Base-by-base conservation (phyloP, 2,329 filamentous ascomycete species). In the Nectriaceae sp. region DNA sequence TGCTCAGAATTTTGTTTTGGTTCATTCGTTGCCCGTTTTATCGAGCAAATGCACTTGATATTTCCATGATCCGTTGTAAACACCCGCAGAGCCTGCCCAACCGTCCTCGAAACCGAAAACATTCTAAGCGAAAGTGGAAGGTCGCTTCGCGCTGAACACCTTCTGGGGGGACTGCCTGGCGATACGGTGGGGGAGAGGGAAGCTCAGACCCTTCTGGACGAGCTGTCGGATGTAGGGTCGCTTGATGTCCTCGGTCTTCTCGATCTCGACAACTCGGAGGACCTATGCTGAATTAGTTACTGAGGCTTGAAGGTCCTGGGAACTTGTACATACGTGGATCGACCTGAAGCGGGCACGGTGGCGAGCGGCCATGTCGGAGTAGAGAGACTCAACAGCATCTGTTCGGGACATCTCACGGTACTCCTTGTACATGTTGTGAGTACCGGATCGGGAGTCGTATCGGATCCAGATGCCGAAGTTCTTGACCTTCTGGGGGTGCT, bases 361-460 rank as follows among this genome's bases (percentile, higher is more conserved):
- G 76, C 94, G 90, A 76, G 95, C 93, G 67, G 94, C 91, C 94
- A 99, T 97, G 83, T 99, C 94, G 79, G 94, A 89, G 88, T 99
- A 99, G 74, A 99, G 86, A 65, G 93, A 80, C 80, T 97, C 89
- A 70, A 97, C 93, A 64, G 94, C 94, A 65, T 94, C 93, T 71
- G 88, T 89, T 78, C 94, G 85, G 74, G 89, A 93, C 85, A 97
- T 89, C 85, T 97, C 94, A 75, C 94, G 90, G 89, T 97, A 97
- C 88, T 99, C 94, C 88, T 97, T 97, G 90, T 99, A 99, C 94
- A 99, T 99, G 89, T 99, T 99, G 91, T 99, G 94, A 70, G 94
- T 99, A 70, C 94, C 94, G 69, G 94, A 97, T 78, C 94, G 93
- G 58, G 95, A 99, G 82, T 99, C 93, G 83, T 99, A 99, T 75